Conservation (phyloP, 2,329 filamentous ascomycete genomes). For the Helicocarpus griseus region DNA sequence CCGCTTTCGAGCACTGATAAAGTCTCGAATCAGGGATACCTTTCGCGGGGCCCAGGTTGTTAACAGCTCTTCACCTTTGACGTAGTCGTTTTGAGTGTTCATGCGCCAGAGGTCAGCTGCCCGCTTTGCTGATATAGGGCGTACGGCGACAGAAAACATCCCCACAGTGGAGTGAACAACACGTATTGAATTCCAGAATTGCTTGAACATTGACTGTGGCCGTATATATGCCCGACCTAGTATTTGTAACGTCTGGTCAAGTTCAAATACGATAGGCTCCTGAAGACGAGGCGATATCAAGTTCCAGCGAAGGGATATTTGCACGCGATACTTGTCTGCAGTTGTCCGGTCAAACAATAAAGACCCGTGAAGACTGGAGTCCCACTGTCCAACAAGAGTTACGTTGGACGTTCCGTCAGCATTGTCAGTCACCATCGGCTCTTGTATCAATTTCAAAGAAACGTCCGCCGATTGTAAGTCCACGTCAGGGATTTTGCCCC, state of each 20-base stretch:
- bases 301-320: slow-evolving; percentile 80
- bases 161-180: slow-evolving; percentile 79
- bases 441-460: slow-evolving; percentile 62
- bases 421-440: slow-evolving; percentile 72
- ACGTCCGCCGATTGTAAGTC: slow-evolving; percentile 64
- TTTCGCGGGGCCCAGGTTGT: slow-evolving; percentile 79
- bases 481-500: slow-evolving; percentile 75
- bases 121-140: slow-evolving; percentile 80
- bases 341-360: slow-evolving; percentile 89
- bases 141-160: slow-evolving; percentile 78
- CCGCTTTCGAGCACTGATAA: slow-evolving; percentile 64
- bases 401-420: slow-evolving; percentile 83
- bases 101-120: slow-evolving; percentile 93
- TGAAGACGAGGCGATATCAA: slow-evolving; percentile 72
- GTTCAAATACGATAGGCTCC: slow-evolving; percentile 78
- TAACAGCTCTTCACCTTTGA: slow-evolving; percentile 87
- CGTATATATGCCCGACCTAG: slow-evolving; percentile 74
- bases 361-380: slow-evolving; percentile 85
- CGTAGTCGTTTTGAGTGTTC: slow-evolving; percentile 88
- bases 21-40: slow-evolving; percentile 84
- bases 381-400: slow-evolving; percentile 86
- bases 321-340: slow-evolving; percentile 83
- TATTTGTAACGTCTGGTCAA: slow-evolving; percentile 74
- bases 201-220: slow-evolving; percentile 76
- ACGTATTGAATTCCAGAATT: slow-evolving; percentile 73